phyloP scores from a whole-genome alignment of 495 filamentous ascomycete genomes.

The Neurospora sp. region DNA sequence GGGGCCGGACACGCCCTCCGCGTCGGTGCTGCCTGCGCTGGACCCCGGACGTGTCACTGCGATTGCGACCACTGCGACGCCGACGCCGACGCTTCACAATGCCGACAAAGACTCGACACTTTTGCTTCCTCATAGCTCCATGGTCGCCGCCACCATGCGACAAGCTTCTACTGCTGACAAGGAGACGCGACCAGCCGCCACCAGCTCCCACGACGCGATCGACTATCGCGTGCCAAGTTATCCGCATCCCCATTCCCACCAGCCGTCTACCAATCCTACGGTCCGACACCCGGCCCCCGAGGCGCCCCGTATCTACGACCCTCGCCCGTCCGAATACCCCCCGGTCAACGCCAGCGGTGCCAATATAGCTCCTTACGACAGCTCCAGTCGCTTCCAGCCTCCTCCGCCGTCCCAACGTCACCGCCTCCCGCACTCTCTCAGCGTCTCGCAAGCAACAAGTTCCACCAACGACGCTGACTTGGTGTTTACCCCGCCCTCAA shows the following conservation, averaged over 20 bases:
- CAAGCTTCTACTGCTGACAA: background rate
- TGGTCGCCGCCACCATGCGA: background rate
- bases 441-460: constrained; percentile 33
- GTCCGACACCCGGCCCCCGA: constrained; percentile 9
- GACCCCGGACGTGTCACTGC: constrained; percentile 13
- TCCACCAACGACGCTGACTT: constrained; percentile 32
- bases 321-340: constrained; percentile 1
- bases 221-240: constrained; percentile 1
- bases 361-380: background rate
- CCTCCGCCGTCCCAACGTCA: constrained; percentile 10
- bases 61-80: background rate
- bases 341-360: background rate
- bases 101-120: constrained; percentile 16
- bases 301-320: background rate
- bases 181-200: background rate
- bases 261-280: background rate
- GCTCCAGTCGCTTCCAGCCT: background rate
- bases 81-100: background rate
- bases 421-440: constrained; percentile 23
- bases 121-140: constrained; percentile 6
- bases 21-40: constrained; percentile 15
- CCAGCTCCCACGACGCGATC: constrained; percentile 2
- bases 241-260: constrained; percentile 6
- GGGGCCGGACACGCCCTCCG: constrained; percentile 14
- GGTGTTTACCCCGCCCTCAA: constrained; percentile 37